Evolutionary conservation across 2,329 filamentous ascomycete species (phyloP).

Genomic region (Trichoderma sp.): DNA sequence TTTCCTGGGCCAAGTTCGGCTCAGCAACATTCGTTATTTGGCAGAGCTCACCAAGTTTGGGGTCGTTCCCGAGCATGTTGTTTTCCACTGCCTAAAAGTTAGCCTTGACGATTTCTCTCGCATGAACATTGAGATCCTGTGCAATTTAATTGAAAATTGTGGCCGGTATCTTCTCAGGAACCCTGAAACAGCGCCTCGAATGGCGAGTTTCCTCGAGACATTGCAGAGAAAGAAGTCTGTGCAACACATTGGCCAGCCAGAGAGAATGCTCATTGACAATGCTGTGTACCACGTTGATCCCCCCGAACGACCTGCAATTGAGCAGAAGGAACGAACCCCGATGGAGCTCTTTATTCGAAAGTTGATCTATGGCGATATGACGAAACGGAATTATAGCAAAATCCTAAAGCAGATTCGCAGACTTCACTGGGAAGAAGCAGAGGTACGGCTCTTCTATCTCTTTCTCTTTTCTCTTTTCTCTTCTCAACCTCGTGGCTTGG

Average conservation of each 20-base stretch:
- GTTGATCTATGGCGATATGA: constrained; percentile 89
- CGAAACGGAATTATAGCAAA: constrained; percentile 89
- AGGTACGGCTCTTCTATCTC: constrained; percentile 45
- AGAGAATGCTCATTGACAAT: constrained; percentile 98
- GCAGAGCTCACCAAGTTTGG: constrained; percentile 97
- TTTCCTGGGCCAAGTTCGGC: constrained; percentile 88
- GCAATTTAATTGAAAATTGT: constrained; percentile 92
- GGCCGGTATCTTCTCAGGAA: constrained; percentile 91
- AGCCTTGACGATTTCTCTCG: constrained; percentile 95
- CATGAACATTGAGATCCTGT: constrained; percentile 99
- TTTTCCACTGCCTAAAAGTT: constrained; percentile 97
- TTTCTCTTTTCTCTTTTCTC: not conserved
- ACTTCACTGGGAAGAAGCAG: constrained; percentile 93
- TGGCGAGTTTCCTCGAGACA: constrained; percentile 91
- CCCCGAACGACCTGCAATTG: constrained; percentile 86
- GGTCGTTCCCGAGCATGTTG: constrained; percentile 95
- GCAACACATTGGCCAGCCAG: constrained; percentile 90
- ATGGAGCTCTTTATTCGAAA: constrained; percentile 92
- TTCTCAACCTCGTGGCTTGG: not conserved
- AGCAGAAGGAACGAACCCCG: constrained; percentile 93
- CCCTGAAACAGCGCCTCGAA: constrained; percentile 86
- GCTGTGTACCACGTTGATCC: constrained; percentile 97
- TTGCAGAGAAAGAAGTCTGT: constrained; percentile 93
- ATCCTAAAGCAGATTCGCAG: constrained; percentile 91
- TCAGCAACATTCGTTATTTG: constrained; percentile 94